These are phyloP conservation scores for Juglanconis oblonga DNA, from an alignment of 2,329 filamentous ascomycete species.

Conservation along the genomic window DNA sequence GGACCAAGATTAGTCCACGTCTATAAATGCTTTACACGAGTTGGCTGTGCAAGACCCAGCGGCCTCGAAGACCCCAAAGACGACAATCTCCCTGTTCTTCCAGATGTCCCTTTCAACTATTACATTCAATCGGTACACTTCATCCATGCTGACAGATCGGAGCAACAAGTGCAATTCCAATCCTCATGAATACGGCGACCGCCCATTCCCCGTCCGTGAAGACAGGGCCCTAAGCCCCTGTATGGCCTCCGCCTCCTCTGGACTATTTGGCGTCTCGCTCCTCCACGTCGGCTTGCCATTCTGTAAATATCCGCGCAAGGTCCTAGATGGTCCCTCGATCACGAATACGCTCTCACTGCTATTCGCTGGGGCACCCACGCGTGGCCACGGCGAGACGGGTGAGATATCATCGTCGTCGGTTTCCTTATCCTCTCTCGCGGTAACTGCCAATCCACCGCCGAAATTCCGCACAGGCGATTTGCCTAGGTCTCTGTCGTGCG, in stretches of 20 bases:
- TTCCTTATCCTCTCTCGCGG: conserved; percentile 21
- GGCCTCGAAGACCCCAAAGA: too few relatives aligned
- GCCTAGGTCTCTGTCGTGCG: not conserved
- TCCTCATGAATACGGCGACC: too few relatives aligned
- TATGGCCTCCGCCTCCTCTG: conserved; percentile 21
- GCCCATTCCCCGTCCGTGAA: not conserved
- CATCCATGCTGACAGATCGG: too few relatives aligned
- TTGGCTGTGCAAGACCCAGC: too few relatives aligned
- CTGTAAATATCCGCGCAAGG: conserved; percentile 4
- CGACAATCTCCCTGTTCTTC: too few relatives aligned
- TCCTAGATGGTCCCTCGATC: conserved; percentile 30
- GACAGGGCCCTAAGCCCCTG: conserved; percentile 18
- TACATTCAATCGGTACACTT: too few relatives aligned
- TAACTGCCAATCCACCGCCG: not conserved
- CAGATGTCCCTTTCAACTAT: too few relatives aligned
- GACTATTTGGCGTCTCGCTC: conserved; percentile 24
- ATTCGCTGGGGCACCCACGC: conserved; percentile 19
- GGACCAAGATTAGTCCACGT: too few relatives aligned
- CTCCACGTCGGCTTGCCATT: conserved; percentile 6
- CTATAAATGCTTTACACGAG: too few relatives aligned
- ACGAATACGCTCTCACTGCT: conserved; percentile 34
- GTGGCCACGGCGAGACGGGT: not conserved
- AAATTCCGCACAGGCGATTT: not conserved
- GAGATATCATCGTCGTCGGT: conserved; percentile 16
- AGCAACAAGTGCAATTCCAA: too few relatives aligned